Evolutionary conservation across 1,284 basidiomycete genomes (phyloP), one percentile per base, ranked within the genome.

Genomic region (Cutaneotrichosporon mucoides): DNA sequence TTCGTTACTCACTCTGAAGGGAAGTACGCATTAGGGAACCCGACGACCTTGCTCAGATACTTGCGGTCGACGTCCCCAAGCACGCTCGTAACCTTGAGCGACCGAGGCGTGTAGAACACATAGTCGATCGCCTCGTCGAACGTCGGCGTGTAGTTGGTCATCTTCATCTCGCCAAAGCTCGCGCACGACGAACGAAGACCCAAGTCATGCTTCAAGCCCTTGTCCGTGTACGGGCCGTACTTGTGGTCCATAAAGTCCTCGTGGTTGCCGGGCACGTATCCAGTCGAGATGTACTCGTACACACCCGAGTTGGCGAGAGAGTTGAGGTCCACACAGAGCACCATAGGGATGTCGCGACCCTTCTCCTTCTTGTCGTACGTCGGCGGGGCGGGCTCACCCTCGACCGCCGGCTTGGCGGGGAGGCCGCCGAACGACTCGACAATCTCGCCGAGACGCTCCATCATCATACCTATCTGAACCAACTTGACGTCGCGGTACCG

Each of bases 1-100:
- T 12, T 43, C 2, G 33, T 8, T 47, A 88, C 90, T 76, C 78
- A 94, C 91, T 94, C 91, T 64, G 89, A 93, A 42, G 94, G 92
- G 83, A 94, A 96, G 75, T 97, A 92, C 6, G 88, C 87, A 75
- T 97, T 96, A 44, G 95, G 95, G 83, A 99, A 99, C 36, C 96
- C 96, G 55, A 98, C 94, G 9, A 87, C 86, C 79, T 92, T 93
- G 70, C 88, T 85, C 69, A 98, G 78, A 80, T 99, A 99, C 35
- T 76, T 77, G 70, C 82, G 83, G 76, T 98, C 94, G 56, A 98
- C 87, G 73, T 90, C 91, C 15, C 92, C 91, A 49, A 99, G 81
- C 43, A 97, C 85, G 15, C 88, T 88, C 60, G 88, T 92, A 16
- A 92, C 87, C n/a, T 84, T 84, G 57, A 99, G 74, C 66, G 87